Evolutionary conservation across 1,284 basidiomycete genomes (phyloP).

Genomic region (Athelia psychrophila): DNA sequence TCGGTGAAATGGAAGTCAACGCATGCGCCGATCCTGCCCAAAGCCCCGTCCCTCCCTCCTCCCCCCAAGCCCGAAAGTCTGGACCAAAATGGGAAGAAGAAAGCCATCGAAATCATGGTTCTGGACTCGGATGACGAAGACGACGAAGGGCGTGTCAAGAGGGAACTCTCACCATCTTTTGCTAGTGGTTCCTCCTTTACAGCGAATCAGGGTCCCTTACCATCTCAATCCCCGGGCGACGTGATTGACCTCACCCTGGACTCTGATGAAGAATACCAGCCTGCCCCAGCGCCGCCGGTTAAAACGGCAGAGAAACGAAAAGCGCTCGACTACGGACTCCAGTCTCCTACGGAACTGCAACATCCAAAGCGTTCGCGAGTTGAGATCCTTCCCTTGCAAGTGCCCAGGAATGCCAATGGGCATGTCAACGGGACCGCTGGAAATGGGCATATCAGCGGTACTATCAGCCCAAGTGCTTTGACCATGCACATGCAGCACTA

Average conservation of each 20-base stretch:
- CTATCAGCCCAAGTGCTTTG: neutral
- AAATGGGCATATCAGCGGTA: neutral
- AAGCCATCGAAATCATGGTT: slow-evolving; percentile 64
- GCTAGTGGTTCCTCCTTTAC: slow-evolving; percentile 38
- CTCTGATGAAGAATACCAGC: slow-evolving; percentile 62
- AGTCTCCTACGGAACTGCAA: slow-evolving; percentile 52
- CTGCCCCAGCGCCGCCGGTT: slow-evolving; percentile 19
- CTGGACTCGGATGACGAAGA: slow-evolving; percentile 77
- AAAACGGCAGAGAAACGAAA: slow-evolving; percentile 52
- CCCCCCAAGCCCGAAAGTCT: slow-evolving; percentile 20
- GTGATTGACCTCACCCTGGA: slow-evolving; percentile 82
- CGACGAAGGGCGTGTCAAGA: slow-evolving; percentile 70
- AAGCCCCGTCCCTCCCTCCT: slow-evolving; percentile 26
- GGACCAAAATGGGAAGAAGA: slow-evolving; percentile 40
- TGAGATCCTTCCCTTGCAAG: slow-evolving; percentile 26
- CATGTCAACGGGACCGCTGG: neutral
- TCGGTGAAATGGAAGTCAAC: slow-evolving; percentile 66
- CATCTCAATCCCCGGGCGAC: slow-evolving; percentile 29
- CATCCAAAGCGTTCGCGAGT: slow-evolving; percentile 72
- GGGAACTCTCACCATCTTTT: slow-evolving; percentile 64
- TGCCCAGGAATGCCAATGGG: neutral
- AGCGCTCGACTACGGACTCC: slow-evolving; percentile 43
- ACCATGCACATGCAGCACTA: neutral
- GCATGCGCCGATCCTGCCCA: slow-evolving; percentile 36
- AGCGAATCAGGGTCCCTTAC: slow-evolving; percentile 10